Evolutionary conservation across 495 filamentous ascomycete species (phyloP).

Genomic region (Rusavskia elegans): DNA sequence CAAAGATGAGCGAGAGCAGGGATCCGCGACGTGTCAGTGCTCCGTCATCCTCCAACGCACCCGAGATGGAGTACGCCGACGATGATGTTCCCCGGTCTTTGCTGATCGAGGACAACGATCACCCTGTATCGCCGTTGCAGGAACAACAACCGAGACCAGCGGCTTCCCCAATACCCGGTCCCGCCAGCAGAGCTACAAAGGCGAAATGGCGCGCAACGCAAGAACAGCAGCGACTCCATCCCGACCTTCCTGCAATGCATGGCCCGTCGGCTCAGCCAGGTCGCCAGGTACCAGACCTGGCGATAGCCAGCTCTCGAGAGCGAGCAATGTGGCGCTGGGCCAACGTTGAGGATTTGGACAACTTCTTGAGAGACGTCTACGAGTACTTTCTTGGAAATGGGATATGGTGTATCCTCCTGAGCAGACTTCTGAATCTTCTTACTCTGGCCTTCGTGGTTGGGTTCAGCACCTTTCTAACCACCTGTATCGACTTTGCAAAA

Average conservation of each 20-base stretch:
- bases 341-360: conserved; percentile 82
- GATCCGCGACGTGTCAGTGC: background rate
- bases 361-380: conserved; percentile 82
- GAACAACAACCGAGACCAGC: conserved; percentile 18
- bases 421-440: conserved; percentile 51
- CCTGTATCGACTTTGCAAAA: conserved; percentile 70
- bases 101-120: conserved; percentile 50
- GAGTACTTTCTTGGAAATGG: conserved; percentile 74
- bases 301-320: conserved; percentile 49
- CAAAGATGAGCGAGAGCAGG: background rate
- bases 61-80: conserved; percentile 51
- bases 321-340: conserved; percentile 93
- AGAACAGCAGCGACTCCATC: conserved; percentile 43
- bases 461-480: conserved; percentile 70
- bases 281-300: conserved; percentile 13
- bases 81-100: conserved; percentile 88
- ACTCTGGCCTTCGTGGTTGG: conserved; percentile 66
- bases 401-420: conserved; percentile 76
- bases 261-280: conserved; percentile 13
- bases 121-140: conserved; percentile 22
- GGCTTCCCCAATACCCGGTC: conserved; percentile 29
- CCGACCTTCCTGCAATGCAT: conserved; percentile 22
- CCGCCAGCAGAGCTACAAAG: conserved; percentile 34
- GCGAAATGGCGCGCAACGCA: conserved; percentile 54
- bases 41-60: background rate